Evolutionary conservation across 331 rosid species (phyloP).

Genomic region (Rhamnella rubrinervis): DNA sequence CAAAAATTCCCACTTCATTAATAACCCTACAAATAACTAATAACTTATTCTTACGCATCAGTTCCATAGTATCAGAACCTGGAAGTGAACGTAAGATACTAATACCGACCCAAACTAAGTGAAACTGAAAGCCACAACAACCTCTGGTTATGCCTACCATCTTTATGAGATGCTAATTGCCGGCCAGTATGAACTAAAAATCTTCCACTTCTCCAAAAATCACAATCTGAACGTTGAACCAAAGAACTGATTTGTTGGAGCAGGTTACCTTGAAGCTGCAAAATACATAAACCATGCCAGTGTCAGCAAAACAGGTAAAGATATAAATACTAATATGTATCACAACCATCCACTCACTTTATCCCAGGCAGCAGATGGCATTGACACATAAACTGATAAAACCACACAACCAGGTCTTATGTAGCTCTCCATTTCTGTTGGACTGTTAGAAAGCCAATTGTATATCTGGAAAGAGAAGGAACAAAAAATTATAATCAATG

Average conservation of each 20-base stretch:
- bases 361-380: slow-evolving; percentile 77
- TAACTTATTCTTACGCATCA: background rate
- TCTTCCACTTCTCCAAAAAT: slow-evolving; percentile 91
- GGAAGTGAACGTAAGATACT: background rate
- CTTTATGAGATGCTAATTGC: slow-evolving; percentile 73
- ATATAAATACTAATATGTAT: slow-evolving; percentile 9
- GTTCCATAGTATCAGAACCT: background rate
- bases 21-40: background rate
- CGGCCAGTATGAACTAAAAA: slow-evolving; percentile 68
- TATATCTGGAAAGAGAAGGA: slow-evolving; percentile 43
- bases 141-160: slow-evolving; percentile 54
- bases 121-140: slow-evolving; percentile 8
- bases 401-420: slow-evolving; percentile 95
- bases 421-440: slow-evolving; percentile 91
- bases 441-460: slow-evolving; percentile 85
- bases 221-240: slow-evolving; percentile 55
- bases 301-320: slow-evolving; percentile 28
- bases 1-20: background rate
- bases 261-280: slow-evolving; percentile 78
- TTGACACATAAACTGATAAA: slow-evolving; percentile 68
- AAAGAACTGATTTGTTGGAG: slow-evolving; percentile 52
- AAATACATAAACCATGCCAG: slow-evolving; percentile 20
- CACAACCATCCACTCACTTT: slow-evolving; percentile 50
- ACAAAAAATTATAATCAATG: background rate
- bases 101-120: background rate